Conservation (phyloP, 1,284 basidiomycete genomes). For the Polyporus tsugae region DNA sequence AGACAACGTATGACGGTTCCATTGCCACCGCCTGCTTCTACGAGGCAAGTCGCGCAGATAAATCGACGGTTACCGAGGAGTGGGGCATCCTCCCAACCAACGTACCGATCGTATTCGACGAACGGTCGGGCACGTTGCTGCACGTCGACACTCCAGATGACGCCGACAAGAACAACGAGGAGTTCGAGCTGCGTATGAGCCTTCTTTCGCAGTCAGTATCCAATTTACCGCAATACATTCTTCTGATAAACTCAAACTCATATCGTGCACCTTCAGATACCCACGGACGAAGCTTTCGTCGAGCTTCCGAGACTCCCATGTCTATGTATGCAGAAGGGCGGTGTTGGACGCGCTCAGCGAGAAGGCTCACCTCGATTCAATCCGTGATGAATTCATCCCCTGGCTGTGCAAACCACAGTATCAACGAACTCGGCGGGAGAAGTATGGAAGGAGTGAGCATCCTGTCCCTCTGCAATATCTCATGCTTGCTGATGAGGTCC, state of each 20-base stretch:
- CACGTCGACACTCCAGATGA: conserved; percentile 75
- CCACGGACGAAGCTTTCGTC: conserved; percentile 78
- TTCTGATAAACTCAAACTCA: neutral
- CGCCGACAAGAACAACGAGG: conserved; percentile 71
- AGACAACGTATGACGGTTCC: conserved; percentile 67
- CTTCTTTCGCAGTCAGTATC: conserved; percentile 66
- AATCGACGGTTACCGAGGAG: conserved; percentile 65
- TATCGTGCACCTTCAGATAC: conserved; percentile 57
- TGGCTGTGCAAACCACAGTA: conserved; percentile 91
- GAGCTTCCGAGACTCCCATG: conserved; percentile 84
- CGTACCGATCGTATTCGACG: conserved; percentile 71
- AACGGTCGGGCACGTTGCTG: conserved; percentile 70
- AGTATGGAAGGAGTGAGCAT: conserved; percentile 52
- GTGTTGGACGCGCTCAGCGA: conserved; percentile 79
- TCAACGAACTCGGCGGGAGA: conserved; percentile 62
- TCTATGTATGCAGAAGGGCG: conserved; percentile 84
- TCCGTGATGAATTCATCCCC: conserved; percentile 88
- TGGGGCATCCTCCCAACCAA: conserved; percentile 60
- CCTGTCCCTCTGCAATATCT: neutral
- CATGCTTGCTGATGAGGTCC: neutral
- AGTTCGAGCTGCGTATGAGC: conserved; percentile 77
- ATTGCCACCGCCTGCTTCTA: conserved; percentile 86
- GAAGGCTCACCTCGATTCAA: conserved; percentile 76
- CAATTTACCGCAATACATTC: neutral
- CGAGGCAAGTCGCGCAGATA: conserved; percentile 61